Base-by-base conservation (phyloP, 129 eudicot genomes). In the Solidago caesia region DNA sequence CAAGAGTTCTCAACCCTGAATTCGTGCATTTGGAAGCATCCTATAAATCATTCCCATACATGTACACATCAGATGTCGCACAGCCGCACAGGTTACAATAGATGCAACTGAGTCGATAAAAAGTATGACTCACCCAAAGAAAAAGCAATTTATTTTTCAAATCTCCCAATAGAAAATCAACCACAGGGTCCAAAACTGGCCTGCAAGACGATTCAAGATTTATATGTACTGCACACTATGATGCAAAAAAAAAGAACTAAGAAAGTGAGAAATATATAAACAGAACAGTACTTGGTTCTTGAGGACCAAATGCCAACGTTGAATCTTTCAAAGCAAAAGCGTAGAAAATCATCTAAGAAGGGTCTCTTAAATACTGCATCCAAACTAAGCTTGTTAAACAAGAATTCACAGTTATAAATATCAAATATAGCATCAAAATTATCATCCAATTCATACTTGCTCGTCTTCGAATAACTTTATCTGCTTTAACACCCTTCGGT, bases 321-420 rank as follows among this genome's bases (percentile, higher is more conserved):
- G 60, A 92, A 92, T 64, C 73, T 87, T 81, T 87, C 84, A 49
- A 89, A 87, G 80, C 97, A 92, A 74, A 92, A 92, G 64, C 58
- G 41, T 80, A 92, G 70, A 71, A 92, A 92, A 72, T 85, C 97
- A 71, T 71, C 64, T 71, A 81, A 85, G 59, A 51, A 87, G 7
- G 97, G 96, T 64, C 97, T 85, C 88, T 75, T 92, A 71, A 85
- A 92, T 70, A 92, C 97, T 92, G 85, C 75, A 82, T 39, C 68
- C 63, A 51, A 81, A 64, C 2, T 29, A 66, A 72, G 48, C 29
- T 29, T 45, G 41, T 42, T 81, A 70, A 65, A 79, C 72, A 25
- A 62, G 15, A 25, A 48, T 60, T 26, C 44, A 61, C 6, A 42
- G 57, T 71, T 48, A 73, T 71, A 44, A 12, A n/a, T 51, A n/a